These are phyloP conservation scores for Nicotiana otophora DNA, from an alignment of 257 asterid genomes.

Conservation along the genomic window DNA sequence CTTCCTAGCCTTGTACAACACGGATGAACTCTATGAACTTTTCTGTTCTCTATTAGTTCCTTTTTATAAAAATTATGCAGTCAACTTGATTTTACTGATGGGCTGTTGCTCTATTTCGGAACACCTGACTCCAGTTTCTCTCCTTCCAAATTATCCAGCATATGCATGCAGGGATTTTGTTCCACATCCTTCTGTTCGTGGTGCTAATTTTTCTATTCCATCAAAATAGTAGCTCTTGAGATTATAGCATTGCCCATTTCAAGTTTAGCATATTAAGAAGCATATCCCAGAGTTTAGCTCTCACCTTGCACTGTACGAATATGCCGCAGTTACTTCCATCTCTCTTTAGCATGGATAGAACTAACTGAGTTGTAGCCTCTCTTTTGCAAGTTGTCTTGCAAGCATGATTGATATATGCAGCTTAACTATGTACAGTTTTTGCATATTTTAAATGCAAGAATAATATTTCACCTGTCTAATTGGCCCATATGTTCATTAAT, in stretches of 20 bases:
- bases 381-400: not conserved
- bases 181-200: not conserved
- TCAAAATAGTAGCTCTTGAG: not conserved
- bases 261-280: not conserved
- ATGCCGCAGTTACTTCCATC: not conserved
- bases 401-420: not conserved
- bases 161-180: not conserved
- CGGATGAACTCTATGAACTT: slow-evolving; percentile 1
- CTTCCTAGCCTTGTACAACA: not conserved
- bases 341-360: not conserved
- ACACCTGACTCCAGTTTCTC: not conserved
- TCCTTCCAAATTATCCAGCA: not conserved
- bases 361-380: not conserved
- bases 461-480: not conserved
- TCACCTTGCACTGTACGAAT: not conserved
- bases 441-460: not conserved
- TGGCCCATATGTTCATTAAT: not conserved
- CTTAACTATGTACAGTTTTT: not conserved
- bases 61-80: not conserved
- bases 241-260: not conserved
- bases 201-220: not conserved
- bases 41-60: not conserved
- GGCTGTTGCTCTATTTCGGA: not conserved
- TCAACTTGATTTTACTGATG: not conserved
- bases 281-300: not conserved